phyloP scores from a whole-genome alignment of 257 asterid genomes.

The Solanum gandarillasii region DNA sequence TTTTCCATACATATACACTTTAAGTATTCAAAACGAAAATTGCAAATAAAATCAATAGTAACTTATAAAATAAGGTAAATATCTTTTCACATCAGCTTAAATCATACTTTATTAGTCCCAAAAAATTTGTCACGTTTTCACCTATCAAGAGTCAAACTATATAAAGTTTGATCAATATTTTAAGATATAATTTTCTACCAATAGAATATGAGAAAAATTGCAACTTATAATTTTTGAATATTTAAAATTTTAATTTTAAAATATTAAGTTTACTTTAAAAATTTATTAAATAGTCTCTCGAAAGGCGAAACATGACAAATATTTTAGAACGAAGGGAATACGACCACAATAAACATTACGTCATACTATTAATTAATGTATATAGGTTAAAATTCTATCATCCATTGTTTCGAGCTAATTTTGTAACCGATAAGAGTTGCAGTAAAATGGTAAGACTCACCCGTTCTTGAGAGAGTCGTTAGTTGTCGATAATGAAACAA shows the following conservation, averaged over 20 bases:
- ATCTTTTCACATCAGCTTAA: neutral
- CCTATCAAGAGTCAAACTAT: neutral
- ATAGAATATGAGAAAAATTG: neutral
- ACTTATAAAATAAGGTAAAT: neutral
- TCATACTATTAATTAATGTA: neutral
- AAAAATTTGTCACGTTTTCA: neutral
- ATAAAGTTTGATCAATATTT: too few relatives aligned
- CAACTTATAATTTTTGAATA: neutral
- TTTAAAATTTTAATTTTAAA: neutral
- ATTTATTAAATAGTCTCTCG: neutral
- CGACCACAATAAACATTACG: neutral
- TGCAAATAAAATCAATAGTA: neutral
- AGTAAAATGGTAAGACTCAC: neutral
- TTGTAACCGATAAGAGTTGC: too few relatives aligned
- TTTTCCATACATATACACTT: neutral
- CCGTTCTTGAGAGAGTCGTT: neutral
- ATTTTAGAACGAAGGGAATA: neutral
- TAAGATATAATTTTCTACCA: too few relatives aligned
- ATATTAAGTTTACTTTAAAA: too few relatives aligned
- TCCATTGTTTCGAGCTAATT: neutral
- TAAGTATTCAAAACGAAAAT: too few relatives aligned
- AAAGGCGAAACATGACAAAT: neutral
- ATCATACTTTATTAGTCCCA: rapidly evolving
- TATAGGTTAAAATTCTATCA: neutral
- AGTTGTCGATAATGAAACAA: conserved; percentile 23